These are phyloP conservation scores for Globisporangium alternatum DNA, from an alignment of 352 stramenopile species.

Conservation along the genomic window DNA sequence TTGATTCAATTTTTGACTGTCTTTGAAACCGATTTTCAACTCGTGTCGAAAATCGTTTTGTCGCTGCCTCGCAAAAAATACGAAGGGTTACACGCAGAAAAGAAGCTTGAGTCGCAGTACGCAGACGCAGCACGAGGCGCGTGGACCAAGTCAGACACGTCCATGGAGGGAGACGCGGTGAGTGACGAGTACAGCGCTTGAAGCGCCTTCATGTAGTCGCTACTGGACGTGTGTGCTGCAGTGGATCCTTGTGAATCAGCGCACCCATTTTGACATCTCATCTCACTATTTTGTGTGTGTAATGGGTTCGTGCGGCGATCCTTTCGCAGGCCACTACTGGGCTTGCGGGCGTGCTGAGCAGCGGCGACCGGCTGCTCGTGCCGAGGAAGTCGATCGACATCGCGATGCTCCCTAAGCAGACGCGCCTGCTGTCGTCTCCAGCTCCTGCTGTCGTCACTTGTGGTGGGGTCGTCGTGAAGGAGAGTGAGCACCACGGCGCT, in stretches of 20 bases:
- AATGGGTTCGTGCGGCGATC: neutral
- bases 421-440: neutral
- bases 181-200: neutral
- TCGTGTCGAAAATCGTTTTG: no score
- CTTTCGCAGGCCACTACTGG: neutral
- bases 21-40: no score
- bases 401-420: slow-evolving; percentile 15
- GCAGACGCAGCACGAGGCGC: no score
- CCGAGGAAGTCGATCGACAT: slow-evolving; percentile 19
- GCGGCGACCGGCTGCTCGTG: slow-evolving; percentile 1
- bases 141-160: neutral
- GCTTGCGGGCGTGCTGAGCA: neutral
- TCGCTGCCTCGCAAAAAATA: no score
- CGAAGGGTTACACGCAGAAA: no score
- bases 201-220: neutral
- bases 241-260: neutral
- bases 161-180: slow-evolving; percentile 4
- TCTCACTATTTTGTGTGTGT: neutral
- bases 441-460: neutral
- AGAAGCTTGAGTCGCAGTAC: no score
- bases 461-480: neutral
- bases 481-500: neutral
- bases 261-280: neutral
- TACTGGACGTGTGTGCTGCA: neutral
- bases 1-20: no score